phyloP scores from a whole-genome alignment of 2,329 filamentous ascomycete species.

The Rhynchosporium secalis region DNA sequence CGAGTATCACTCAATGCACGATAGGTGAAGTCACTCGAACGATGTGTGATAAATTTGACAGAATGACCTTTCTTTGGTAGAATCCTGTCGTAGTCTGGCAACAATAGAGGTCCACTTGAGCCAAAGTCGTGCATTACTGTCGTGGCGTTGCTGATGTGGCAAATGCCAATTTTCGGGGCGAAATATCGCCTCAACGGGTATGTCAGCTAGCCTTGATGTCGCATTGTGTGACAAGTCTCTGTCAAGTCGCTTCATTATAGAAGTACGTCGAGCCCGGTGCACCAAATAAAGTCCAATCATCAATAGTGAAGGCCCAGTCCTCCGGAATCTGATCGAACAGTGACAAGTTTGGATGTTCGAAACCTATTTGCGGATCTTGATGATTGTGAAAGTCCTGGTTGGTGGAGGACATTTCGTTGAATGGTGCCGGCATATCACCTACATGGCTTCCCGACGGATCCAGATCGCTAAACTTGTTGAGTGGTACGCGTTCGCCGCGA shows the following conservation, averaged over 20 bases:
- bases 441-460: not conserved
- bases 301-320: conserved; percentile 30
- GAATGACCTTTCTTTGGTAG: no score
- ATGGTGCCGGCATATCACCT: not conserved
- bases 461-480: not conserved
- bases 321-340: conserved; percentile 28
- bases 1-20: no score
- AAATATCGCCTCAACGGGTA: no score
- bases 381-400: conserved; percentile 3
- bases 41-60: no score
- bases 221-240: not conserved
- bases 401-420: not conserved
- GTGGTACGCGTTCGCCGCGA: not conserved
- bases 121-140: no score
- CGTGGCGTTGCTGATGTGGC: no score
- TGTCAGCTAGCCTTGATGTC: no score
- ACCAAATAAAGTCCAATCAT: conserved; percentile 30
- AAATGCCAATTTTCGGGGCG: no score
- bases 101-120: no score
- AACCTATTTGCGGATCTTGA: not conserved
- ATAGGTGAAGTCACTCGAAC: no score
- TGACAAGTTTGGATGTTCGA: conserved; percentile 15
- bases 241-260: conserved; percentile 22
- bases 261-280: conserved; percentile 28
- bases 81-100: no score